Evolutionary conservation across 1,284 basidiomycete species (phyloP).

Genomic region (Mycena citricolor): DNA sequence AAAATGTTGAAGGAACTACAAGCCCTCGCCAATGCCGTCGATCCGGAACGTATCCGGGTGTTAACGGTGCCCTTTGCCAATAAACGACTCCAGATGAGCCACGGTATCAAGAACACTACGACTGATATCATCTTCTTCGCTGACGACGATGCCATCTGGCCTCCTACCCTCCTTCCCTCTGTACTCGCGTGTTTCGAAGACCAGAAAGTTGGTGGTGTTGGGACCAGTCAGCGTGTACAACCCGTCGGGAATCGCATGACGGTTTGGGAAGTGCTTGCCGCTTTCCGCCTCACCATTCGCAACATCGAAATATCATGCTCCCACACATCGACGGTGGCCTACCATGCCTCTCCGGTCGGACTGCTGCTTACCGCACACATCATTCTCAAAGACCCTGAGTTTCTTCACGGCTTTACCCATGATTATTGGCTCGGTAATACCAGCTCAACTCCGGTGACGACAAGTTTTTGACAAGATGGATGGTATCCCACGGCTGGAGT

Average conservation of each 20-base stretch:
- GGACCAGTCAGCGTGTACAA: constrained; percentile 87
- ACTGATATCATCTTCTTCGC: constrained; percentile 96
- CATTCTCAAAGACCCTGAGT: constrained; percentile 91
- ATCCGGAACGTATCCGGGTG: constrained; percentile 80
- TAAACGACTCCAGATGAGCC: constrained; percentile 90
- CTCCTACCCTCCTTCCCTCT: constrained; percentile 81
- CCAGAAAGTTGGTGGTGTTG: constrained; percentile 88
- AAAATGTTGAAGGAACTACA: constrained; percentile 85
- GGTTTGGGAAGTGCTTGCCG: constrained; percentile 91
- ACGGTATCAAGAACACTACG: constrained; percentile 84
- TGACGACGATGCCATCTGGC: constrained; percentile 95
- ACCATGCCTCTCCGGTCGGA: constrained; percentile 88
- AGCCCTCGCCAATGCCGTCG: constrained; percentile 83
- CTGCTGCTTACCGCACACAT: constrained; percentile 90
- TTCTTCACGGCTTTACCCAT: constrained; percentile 89
- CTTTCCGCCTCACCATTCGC: constrained; percentile 87
- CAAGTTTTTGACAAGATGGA: constrained; percentile 95
- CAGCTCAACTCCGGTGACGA: constrained; percentile 92
- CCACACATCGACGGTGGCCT: constrained; percentile 89
- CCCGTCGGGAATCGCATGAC: constrained; percentile 78
- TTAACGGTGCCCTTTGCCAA: constrained; percentile 90
- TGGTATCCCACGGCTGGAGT: constrained; percentile 92
- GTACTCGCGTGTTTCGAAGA: constrained; percentile 91
- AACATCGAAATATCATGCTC: constrained; percentile 89
- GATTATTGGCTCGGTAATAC: constrained; percentile 90